These are phyloP conservation scores for Fomitiporia mediterranea DNA, from an alignment of 1,284 basidiomycete species.

Conservation along the genomic window DNA sequence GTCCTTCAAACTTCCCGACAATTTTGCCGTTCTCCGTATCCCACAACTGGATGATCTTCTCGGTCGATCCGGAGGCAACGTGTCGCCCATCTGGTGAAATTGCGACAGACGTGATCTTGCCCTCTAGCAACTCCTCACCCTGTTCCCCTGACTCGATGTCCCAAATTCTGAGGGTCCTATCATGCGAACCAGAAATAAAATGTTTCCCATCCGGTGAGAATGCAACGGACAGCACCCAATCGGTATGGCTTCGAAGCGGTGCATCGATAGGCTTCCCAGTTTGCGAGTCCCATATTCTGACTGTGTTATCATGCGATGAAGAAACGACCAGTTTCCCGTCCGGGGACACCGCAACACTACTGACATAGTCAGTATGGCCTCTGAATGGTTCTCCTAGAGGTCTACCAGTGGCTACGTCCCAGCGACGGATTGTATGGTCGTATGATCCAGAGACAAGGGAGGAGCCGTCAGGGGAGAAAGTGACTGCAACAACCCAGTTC, in stretches of 20 bases:
- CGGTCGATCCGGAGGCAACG: background rate
- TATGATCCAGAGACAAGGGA: conserved; percentile 14
- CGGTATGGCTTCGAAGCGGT: conserved; percentile 18
- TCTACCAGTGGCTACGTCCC: conserved; percentile 15
- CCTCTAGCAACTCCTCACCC: conserved; percentile 60
- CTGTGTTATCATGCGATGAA: conserved; percentile 37
- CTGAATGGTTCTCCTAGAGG: conserved; percentile 2
- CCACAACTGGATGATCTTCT: conserved; percentile 56
- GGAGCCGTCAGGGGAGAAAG: conserved; percentile 14
- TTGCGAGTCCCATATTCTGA: conserved; percentile 21
- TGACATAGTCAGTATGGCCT: conserved; percentile 16
- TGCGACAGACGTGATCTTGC: conserved; percentile 68
- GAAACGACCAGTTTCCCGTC: conserved; percentile 57
- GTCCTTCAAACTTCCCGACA: conserved; percentile 76
- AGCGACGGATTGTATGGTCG: conserved; percentile 15
- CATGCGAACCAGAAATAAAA: conserved; percentile 85
- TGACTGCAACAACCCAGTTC: conserved; percentile 12
- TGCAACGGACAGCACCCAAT: conserved; percentile 51
- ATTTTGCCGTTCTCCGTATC: conserved; percentile 81
- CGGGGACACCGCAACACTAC: conserved; percentile 21
- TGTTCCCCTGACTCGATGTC: conserved; percentile 77
- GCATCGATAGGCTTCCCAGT: conserved; percentile 11
- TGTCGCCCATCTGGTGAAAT: background rate
- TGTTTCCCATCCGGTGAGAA: conserved; percentile 31
- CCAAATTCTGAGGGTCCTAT: conserved; percentile 88